Evolutionary conservation across 805 yeast genomes (phyloP).

Genomic region (Metschnikowia henanensis): DNA sequence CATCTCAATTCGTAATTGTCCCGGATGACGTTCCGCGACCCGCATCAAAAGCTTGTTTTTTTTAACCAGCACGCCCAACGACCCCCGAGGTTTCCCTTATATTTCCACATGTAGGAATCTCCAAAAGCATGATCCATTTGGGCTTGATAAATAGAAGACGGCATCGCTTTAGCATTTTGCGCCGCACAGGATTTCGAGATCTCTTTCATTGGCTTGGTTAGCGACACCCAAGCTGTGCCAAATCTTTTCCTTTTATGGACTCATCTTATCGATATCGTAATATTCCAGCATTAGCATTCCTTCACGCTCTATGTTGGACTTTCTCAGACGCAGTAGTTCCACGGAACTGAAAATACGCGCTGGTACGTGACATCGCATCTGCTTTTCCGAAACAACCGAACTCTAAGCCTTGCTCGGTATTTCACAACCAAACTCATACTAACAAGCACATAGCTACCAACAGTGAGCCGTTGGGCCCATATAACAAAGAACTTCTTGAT

Average conservation of each 20-base stretch:
- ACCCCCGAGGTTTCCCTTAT: not conserved
- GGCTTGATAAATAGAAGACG: not conserved
- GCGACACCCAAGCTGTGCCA: no score
- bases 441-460: conserved; percentile 41
- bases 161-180: not conserved
- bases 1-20: not conserved
- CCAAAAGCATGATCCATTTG: not conserved
- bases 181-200: not conserved
- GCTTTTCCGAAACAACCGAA: not conserved
- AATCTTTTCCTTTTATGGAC: no score
- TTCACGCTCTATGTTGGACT: conserved; percentile 5
- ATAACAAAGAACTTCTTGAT: conserved; percentile 54
- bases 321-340: conserved; percentile 5
- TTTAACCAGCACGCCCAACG: not conserved
- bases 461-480: conserved; percentile 55
- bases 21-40: not conserved
- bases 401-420: no score
- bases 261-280: no score
- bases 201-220: no score
- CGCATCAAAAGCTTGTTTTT: not conserved
- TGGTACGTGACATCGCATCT: conserved; percentile 11
- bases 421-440: not conserved
- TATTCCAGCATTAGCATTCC: no score
- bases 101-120: conserved; percentile 1
- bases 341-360: conserved; percentile 14